Evolutionary conservation across 2,329 filamentous ascomycete genomes (phyloP).

Genomic region (Rhytidhysteron rufulum): DNA sequence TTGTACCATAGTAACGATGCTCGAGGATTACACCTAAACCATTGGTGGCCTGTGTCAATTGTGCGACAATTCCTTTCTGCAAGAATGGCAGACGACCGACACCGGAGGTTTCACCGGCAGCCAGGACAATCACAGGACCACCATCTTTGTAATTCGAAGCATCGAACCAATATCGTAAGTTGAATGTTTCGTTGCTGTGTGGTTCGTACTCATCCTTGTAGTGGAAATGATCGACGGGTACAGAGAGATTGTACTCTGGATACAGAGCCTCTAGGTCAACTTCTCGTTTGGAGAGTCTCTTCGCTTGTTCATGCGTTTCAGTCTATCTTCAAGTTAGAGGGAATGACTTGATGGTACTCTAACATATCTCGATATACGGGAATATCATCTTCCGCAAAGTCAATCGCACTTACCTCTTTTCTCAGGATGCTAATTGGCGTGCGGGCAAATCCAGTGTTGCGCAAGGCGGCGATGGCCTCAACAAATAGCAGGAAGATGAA

Average conservation of each 20-base stretch:
- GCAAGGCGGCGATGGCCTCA: neutral
- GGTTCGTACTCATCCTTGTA: conserved; percentile 75
- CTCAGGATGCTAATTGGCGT: neutral
- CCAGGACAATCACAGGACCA: conserved; percentile 76
- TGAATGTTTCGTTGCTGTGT: conserved; percentile 65
- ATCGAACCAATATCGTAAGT: conserved; percentile 81
- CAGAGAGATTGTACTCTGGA: conserved; percentile 50
- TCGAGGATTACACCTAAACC: conserved; percentile 79
- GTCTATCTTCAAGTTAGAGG: neutral
- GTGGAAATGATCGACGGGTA: conserved; percentile 76
- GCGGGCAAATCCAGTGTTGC: neutral
- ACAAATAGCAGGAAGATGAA: neutral
- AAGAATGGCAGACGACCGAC: conserved; percentile 64
- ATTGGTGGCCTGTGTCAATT: conserved; percentile 65
- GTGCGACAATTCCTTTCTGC: conserved; percentile 71
- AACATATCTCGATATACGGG: neutral
- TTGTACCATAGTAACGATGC: conserved; percentile 81
- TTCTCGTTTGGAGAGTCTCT: conserved; percentile 19
- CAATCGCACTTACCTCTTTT: neutral
- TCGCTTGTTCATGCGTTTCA: too few relatives aligned
- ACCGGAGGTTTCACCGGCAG: conserved; percentile 66
- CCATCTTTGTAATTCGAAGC: conserved; percentile 69
- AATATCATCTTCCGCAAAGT: neutral
- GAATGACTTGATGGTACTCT: neutral
- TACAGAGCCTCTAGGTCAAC: conserved; percentile 39